Evolutionary conservation across 2,329 filamentous ascomycete species (phyloP), one percentile per base, ranked within the genome.

Genomic region (Microdochium bolleyi): DNA sequence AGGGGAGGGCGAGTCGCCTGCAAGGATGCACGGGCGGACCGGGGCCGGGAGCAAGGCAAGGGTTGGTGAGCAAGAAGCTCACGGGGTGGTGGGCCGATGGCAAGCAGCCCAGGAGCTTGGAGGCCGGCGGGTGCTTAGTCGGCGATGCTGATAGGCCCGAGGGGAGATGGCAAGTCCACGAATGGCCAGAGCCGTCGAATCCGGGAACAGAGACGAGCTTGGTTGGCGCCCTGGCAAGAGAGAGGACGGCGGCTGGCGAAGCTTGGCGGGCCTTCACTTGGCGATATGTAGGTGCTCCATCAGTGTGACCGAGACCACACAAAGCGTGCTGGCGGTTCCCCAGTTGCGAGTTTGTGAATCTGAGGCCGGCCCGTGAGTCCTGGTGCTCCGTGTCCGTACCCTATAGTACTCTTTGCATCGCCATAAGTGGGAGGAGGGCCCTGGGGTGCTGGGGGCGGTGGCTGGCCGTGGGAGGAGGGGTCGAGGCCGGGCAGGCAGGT

Each of bases 1-100:
- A 19, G 41, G 19, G 41, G 5, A 21, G 19, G 41, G 41, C 41
- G 55, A 54, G 56, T 58, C 57, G 57, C 59, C 68, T 72, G 67
- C 70, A 72, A 66, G 67, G 63, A 62, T 46, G 34, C 7, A 13
- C 16, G 41, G 19, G 9, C 9, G 7, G 19, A 46, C 41, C 9
- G 41, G 34, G 41, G 41, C n/a, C n/a, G n/a, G n/a, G n/a, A n/a
- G n/a, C n/a, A n/a, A n/a, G n/a, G n/a, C n/a, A n/a, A n/a, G n/a
- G n/a, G n/a, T n/a, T 30, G 27, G 5, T 30, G 5, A 30, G 5
- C 5, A 11, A 11, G 27, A 5, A 11, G 27, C 27, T 30, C 27
- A 30, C 27, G 27, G 27, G 27, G 19, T 46, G 41, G 41, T 46
- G 41, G 41, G 41, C 41, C 41, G 41, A 46, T 46, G 41, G 41